Percentiles rank a stretch among this genome's conserved stretches.
Conservation (phyloP, 768 basidiomycete genomes). For the Boletellus emodensis region DNA sequence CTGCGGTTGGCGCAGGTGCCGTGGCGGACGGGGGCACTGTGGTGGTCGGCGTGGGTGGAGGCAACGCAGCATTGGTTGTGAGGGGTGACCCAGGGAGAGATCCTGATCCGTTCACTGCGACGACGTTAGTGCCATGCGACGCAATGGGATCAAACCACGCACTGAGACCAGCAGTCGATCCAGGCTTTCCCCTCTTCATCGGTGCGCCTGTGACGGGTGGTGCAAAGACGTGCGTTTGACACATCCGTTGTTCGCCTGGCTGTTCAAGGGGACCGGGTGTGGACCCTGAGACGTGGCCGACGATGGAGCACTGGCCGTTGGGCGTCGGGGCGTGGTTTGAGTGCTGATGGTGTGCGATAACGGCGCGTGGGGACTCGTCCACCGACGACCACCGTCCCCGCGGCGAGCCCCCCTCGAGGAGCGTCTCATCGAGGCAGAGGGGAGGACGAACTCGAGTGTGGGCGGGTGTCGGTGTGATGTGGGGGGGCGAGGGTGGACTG, state of each 20-base stretch:
- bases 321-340: no score
- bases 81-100: constrained; percentile 17
- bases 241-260: no score
- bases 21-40: background rate
- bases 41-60: constrained; percentile 1
- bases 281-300: no score
- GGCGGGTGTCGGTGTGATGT: constrained; percentile 12
- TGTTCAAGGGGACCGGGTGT: no score
- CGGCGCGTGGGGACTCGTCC: constrained; percentile 7
- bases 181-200: background rate
- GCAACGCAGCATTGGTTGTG: constrained; percentile 1
- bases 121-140: constrained; percentile 13
- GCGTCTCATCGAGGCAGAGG: constrained; percentile 44
- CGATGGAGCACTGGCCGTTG: no score
- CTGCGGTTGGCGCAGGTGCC: no score
- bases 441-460: constrained; percentile 30
- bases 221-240: no score
- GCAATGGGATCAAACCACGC: constrained; percentile 5
- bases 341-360: constrained; percentile 30
- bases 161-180: constrained; percentile 21
- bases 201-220: no score
- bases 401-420: no score
- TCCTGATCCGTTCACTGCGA: constrained; percentile 19
- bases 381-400: no score
- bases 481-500: constrained; percentile 10